A percentile compares a stretch with the other conserved stretches of the same genome.
Conservation (phyloP, 805 yeast genomes). For the Dipodascopsis tothii region DNA sequence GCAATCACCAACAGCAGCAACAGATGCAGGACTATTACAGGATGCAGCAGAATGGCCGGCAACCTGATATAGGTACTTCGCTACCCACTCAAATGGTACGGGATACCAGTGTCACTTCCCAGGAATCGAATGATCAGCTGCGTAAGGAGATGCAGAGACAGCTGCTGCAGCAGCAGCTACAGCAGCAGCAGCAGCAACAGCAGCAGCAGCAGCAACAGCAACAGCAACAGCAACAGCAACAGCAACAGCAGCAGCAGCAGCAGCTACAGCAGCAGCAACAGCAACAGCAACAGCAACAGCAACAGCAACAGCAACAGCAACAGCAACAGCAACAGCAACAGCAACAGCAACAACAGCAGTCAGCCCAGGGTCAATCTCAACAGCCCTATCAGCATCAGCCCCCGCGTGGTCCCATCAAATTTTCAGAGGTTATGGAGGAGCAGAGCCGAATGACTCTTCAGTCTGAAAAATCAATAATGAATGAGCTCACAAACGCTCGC, state of each 20-base stretch:
- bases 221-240: slow-evolving; percentile 26
- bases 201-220: slow-evolving; percentile 29
- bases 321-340: slow-evolving; percentile 16
- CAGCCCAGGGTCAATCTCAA: slow-evolving; percentile 10
- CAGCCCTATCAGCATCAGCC: slow-evolving; percentile 7
- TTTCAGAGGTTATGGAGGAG: slow-evolving; percentile 1
- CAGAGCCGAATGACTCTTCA: neutral
- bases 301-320: slow-evolving; percentile 27
- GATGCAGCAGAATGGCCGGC: too few species aligned
- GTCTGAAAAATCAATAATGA: slow-evolving; percentile 29
- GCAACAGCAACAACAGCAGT: slow-evolving; percentile 4
- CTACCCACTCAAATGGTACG: too few species aligned
- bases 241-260: slow-evolving; percentile 26
- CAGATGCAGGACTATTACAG: too few species aligned
- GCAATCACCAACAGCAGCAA: too few species aligned
- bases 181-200: slow-evolving; percentile 21
- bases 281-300: too few species aligned
- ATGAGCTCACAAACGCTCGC: slow-evolving; percentile 49
- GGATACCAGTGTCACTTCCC: slow-evolving; percentile 4
- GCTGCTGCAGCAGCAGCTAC: slow-evolving; percentile 14
- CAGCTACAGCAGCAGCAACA: too few species aligned
- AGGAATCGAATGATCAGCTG: slow-evolving; percentile 6
- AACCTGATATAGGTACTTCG: too few species aligned
- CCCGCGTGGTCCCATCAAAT: neutral
- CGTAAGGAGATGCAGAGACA: slow-evolving; percentile 10